Evolutionary conservation across 106 monocot genomes (phyloP).

Genomic region (Dendrobium nobile): DNA sequence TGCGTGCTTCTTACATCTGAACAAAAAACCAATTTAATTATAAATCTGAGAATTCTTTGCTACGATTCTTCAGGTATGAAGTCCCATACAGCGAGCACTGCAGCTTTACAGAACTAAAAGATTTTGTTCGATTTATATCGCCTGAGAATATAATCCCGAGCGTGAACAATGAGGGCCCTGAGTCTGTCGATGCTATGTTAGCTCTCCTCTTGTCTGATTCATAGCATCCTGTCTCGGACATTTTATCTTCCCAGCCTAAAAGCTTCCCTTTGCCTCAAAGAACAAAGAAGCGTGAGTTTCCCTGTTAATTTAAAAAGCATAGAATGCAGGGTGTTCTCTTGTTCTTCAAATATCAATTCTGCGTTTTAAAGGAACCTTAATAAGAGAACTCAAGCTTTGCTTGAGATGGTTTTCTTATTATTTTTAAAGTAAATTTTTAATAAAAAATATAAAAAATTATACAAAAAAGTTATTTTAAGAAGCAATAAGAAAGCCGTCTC

Average conservation of each 20-base stretch:
- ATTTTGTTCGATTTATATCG: constrained; percentile 74
- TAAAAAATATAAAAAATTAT: too few relatives aligned
- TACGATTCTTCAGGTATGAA: constrained; percentile 56
- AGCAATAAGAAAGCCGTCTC: too few relatives aligned
- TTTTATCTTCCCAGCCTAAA: background rate
- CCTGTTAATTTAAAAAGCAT: too few relatives aligned
- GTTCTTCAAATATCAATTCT: too few relatives aligned
- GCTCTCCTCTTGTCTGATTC: constrained; percentile 52
- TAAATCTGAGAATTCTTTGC: constrained; percentile 1
- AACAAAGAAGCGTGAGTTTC: too few relatives aligned
- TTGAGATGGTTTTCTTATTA: too few relatives aligned
- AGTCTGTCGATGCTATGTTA: constrained; percentile 65
- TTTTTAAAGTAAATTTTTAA: too few relatives aligned
- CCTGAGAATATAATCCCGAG: constrained; percentile 88
- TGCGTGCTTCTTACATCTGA: background rate
- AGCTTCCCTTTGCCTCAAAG: too few relatives aligned
- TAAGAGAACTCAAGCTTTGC: too few relatives aligned
- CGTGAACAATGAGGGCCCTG: constrained; percentile 82
- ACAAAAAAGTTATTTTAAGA: too few relatives aligned
- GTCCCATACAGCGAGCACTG: constrained; percentile 97
- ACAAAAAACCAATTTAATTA: background rate
- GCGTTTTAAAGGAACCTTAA: too few relatives aligned
- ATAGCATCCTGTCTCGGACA: background rate
- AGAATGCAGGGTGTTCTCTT: too few relatives aligned
- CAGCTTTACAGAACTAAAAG: constrained; percentile 77